These are phyloP conservation scores for Nicotiana attenuata DNA, from an alignment of 257 asterid genomes.

Conservation along the genomic window DNA sequence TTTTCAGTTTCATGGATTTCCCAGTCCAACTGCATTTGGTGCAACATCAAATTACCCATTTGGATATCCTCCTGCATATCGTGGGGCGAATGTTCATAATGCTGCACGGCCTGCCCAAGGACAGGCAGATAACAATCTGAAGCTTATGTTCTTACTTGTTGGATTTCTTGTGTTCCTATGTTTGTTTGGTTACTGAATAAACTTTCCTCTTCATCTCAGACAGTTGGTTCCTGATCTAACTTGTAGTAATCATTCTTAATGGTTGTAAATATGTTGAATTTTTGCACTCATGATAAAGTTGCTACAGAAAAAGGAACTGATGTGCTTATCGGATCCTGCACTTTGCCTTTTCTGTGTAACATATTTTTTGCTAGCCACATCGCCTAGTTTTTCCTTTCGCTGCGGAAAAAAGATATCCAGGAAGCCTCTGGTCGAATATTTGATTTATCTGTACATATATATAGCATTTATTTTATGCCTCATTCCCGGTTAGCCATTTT, in stretches of 20 bases:
- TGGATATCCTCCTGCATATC: slow-evolving; percentile 3
- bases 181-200: slow-evolving; percentile 1
- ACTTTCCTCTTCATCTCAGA: not conserved
- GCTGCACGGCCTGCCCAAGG: slow-evolving; percentile 29
- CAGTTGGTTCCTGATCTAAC: not conserved
- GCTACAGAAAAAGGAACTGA: not conserved
- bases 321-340: not conserved
- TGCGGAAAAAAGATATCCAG: not conserved
- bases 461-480: not conserved
- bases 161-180: slow-evolving; percentile 9
- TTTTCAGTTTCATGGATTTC: slow-evolving; percentile 57
- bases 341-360: not conserved
- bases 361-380: not conserved
- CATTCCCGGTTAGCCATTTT: not conserved
- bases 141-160: slow-evolving; percentile 11
- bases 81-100: not conserved
- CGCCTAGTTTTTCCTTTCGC: not conserved
- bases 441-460: not conserved
- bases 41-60: not conserved
- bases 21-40: slow-evolving; percentile 59
- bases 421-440: not conserved
- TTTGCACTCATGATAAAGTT: not conserved
- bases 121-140: slow-evolving; percentile 3
- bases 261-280: not conserved
- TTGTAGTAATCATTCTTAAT: not conserved